phyloP scores from a whole-genome alignment of 768 basidiomycete genomes.

The Lyophyllum semitale region DNA sequence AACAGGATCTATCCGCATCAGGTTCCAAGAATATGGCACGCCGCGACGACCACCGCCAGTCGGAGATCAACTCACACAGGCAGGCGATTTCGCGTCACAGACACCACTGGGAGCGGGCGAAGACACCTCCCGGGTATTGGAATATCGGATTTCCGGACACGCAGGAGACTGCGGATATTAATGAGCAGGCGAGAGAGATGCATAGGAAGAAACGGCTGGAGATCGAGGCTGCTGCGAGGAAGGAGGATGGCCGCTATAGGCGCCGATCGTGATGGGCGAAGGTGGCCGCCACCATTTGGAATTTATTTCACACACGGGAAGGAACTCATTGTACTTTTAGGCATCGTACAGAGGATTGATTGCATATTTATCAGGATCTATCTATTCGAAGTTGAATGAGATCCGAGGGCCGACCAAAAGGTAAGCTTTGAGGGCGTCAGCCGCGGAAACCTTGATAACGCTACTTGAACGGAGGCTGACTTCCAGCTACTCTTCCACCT shows the following conservation, averaged over 20 bases:
- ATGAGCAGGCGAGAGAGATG: conserved; percentile 72
- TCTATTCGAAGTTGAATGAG: neutral
- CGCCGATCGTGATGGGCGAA: conserved; percentile 17
- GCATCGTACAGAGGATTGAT: neutral
- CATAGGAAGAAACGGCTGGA: conserved; percentile 61
- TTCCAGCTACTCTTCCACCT: neutral
- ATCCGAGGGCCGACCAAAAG: neutral
- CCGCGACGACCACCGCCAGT: conserved; percentile 15
- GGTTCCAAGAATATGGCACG: neutral
- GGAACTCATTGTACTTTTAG: neutral
- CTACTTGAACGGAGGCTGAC: conserved; percentile 8
- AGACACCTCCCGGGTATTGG: conserved; percentile 89
- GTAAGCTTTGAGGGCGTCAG: neutral
- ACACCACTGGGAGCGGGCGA: conserved; percentile 66
- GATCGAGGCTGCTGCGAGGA: conserved; percentile 63
- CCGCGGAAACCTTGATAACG: neutral
- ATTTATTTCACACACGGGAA: neutral
- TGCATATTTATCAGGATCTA: neutral
- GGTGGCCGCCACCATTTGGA: neutral
- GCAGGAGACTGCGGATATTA: conserved; percentile 78
- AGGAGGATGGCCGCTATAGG: conserved; percentile 41
- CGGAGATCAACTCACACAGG: conserved; percentile 54
- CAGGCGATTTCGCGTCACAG: conserved; percentile 74
- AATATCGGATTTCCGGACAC: conserved; percentile 88
- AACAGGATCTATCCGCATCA: neutral